A percentile compares a stretch with the other conserved stretches of the same genome.
Evolutionary conservation across 345 rosid species (phyloP).

Genomic region (Brassica rapa): DNA sequence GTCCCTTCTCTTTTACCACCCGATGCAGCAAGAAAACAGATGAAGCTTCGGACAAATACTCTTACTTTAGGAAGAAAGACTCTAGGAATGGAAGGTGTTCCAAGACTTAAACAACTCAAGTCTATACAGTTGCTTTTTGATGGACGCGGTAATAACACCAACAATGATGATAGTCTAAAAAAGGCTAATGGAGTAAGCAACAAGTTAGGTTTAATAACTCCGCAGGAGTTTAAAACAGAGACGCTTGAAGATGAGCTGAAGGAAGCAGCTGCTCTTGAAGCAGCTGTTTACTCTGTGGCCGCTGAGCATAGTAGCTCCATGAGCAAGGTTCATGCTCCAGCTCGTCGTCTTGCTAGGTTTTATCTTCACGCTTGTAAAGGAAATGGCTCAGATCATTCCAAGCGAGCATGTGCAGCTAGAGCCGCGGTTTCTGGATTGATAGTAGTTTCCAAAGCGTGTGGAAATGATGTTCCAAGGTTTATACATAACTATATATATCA

Average conservation of each 20-base stretch:
- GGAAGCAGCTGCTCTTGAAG: conserved; percentile 90
- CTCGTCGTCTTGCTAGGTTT: conserved; percentile 87
- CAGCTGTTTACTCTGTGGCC: conserved; percentile 78
- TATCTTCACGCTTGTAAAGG: conserved; percentile 74
- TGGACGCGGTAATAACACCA: conserved; percentile 24
- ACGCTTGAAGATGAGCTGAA: conserved; percentile 79
- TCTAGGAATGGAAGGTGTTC: conserved; percentile 49
- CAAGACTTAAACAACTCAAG: conserved; percentile 56
- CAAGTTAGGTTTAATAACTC: conserved; percentile 26
- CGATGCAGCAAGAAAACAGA: conserved; percentile 51
- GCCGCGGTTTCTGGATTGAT: conserved; percentile 79
- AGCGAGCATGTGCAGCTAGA: conserved; percentile 70
- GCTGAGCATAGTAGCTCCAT: conserved; percentile 92
- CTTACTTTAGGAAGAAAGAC: conserved; percentile 49
- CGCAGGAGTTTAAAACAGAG: conserved; percentile 54
- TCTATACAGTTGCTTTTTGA: conserved; percentile 58
- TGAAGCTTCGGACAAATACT: conserved; percentile 59
- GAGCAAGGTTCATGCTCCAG: conserved; percentile 84
- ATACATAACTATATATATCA: conserved; percentile 1
- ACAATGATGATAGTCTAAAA: conserved; percentile 33
- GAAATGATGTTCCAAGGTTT: conserved; percentile 91
- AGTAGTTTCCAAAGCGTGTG: conserved; percentile 91
- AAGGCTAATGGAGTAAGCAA: conserved; percentile 22
- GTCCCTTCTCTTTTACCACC: conserved; percentile 40
- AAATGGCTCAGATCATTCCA: conserved; percentile 40